These are phyloP conservation scores for Pestalotiopsis sp. DNA, from an alignment of 2,329 filamentous ascomycete genomes.

Conservation along the genomic window DNA sequence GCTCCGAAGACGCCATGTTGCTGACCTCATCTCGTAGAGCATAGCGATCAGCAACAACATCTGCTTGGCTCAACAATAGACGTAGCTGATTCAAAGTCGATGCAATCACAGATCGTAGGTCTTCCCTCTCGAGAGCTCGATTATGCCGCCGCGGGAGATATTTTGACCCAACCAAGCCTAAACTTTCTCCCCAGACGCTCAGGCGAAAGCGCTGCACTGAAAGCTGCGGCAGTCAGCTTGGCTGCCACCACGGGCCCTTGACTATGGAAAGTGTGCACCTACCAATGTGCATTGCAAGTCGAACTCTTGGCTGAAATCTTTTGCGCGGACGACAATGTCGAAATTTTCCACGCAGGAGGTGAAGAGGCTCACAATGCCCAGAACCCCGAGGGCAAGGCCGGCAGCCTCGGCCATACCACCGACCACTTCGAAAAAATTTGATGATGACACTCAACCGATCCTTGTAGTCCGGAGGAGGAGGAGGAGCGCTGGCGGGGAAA, in stretches of 20 bases:
- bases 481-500: neutral
- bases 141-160: neutral
- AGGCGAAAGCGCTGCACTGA: constrained; percentile 16
- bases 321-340: constrained; percentile 24
- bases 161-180: constrained; percentile 14
- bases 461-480: no score
- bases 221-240: constrained; percentile 3
- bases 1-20: neutral
- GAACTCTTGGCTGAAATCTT: constrained; percentile 25
- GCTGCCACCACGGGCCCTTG: no score
- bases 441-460: no score
- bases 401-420: constrained; percentile 21
- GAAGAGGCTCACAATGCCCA: constrained; percentile 26
- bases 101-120: neutral
- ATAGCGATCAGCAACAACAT: neutral
- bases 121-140: neutral
- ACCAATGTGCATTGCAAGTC: constrained; percentile 23
- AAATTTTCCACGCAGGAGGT: constrained; percentile 28
- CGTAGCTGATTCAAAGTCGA: neutral
- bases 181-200: constrained; percentile 19
- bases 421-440: no score
- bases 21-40: neutral
- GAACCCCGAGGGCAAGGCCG: constrained; percentile 23
- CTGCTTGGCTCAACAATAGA: neutral
- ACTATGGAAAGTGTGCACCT: neutral